Base-by-base conservation (phyloP, 163 green algal species). In the Scenedesmus sp. region DNA sequence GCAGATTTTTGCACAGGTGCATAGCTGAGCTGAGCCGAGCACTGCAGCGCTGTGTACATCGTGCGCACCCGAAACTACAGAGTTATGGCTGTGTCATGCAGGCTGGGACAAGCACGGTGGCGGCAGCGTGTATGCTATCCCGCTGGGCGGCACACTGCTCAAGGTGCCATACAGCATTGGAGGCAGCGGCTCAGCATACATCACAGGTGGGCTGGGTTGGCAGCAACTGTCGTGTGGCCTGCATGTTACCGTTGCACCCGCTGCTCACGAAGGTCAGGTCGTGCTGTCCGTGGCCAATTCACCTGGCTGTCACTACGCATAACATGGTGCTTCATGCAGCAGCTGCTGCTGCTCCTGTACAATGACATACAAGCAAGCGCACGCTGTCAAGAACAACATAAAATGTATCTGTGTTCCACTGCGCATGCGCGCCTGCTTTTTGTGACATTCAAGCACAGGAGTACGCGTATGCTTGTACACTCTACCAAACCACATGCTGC, bases 171-270 rank as follows among this genome's bases (percentile, higher is more conserved):
- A 98, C 89, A 94, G 96, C 10, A 98, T 97, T 49, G 96, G 98
- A 81, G 97, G 97, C 20, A 98, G 96, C 3, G 97, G 97, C 33
- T 97, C 92, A 42, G 97, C 96, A 13, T 99, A 98, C 94, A 97
- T 99, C 89, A 89, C 88, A n/a, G 65, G 65, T 76, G 30, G 7
- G 56, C 20, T 10, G 0, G 22, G 13, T 3, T n/a, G 65, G 65
- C 65, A 76, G 65, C 65, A 40, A 30, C 30, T 40, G 65, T 76
- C n/a, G 65, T 40, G 3, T 15, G 30, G 65, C 3, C 65, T 40
- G 81, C 82, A 68, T 40, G 65, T 30, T 37, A 30, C 59, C 33
- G 65, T 7, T 76, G 65, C 65, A 20, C 6, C 26, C 40, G 65
- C 65, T 40, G 65, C 24, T n/a, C n/a, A n/a, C n/a, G n/a, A n/a